Evolutionary conservation across 164 flowering plant genomes (phyloP), one percentile per base, ranked within the genome.

Genomic region (Litsea cubeba): DNA sequence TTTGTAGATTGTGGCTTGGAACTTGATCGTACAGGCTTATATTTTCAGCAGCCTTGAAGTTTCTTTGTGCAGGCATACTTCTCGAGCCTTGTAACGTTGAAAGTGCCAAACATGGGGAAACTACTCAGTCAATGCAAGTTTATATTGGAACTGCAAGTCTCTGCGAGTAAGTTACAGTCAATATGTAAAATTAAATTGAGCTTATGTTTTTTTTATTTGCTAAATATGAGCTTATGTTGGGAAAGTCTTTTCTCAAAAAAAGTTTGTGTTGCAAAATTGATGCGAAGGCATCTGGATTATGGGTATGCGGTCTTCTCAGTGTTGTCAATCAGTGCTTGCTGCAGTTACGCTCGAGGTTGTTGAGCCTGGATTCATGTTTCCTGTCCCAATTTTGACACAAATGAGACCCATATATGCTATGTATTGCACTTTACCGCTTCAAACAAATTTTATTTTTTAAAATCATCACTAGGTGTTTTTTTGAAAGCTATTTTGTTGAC

Each of bases 81-180:
- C n/a, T 90, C 57, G 99, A 94, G 81, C 83, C 84, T 50, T 68
- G 83, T 75, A 77, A 81, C 80, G 79, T 28, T 77, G 97, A 89
- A 76, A 83, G 79, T 79, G 75, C 86, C 54, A 92, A 85, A 73
- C 88, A 84, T 70, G 86, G 84, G 74, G 98, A 93, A 20, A 74
- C 83, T 65, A 76, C 79, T 68, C 95, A 85, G 75, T 84, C 91
- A 28, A 82, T 82, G 82, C 85, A 84, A 72, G 81, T 88, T 17
- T 95, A 93, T 69, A 83, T 87, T 72, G 86, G 87, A 84, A 95
- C 99, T 40, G 99, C 94, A 74, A 86, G 80, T 75, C 85, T 93
- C 17, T 90, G 94, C 91, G 89, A 85, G 99, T 95, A 88, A 88
- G 98, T 71, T 28, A 15, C 17, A 12, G 28, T 65, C 32, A 24